A percentile compares a stretch with the other conserved stretches of the same genome.
These are phyloP conservation scores for Kuraishia piskuri DNA, from an alignment of 805 yeast species.

Conservation along the genomic window DNA sequence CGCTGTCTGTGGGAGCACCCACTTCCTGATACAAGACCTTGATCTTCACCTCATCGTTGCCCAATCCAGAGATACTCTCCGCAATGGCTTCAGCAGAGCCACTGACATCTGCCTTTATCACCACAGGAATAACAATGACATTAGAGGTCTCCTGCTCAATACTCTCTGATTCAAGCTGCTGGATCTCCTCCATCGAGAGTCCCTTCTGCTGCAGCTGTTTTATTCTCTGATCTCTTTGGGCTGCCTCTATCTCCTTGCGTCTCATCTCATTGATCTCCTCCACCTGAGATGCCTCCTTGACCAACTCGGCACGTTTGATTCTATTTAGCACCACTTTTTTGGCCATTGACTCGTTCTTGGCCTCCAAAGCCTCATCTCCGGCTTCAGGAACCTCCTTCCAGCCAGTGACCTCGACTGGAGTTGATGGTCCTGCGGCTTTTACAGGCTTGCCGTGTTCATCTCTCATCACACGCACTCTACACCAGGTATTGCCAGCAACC, in stretches of 20 bases:
- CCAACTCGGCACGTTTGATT: conserved; percentile 37
- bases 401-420: conserved; percentile 86
- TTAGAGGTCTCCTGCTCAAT: conserved; percentile 19
- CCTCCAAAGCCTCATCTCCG: conserved; percentile 78
- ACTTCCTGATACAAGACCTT: conserved; percentile 67
- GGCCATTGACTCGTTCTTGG: conserved; percentile 64
- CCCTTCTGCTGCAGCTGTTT: conserved; percentile 58
- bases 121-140: conserved; percentile 41
- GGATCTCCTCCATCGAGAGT: conserved; percentile 38
- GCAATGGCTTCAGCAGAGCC: conserved; percentile 93
- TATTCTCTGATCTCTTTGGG: conserved; percentile 41
- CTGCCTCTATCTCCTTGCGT: conserved; percentile 41
- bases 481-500: conserved; percentile 82
- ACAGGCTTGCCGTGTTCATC: conserved; percentile 64
- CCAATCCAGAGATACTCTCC: conserved; percentile 74
- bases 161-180: conserved; percentile 22
- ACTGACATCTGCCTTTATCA: conserved; percentile 84
- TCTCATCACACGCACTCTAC: conserved; percentile 71
- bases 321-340: conserved; percentile 68
- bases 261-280: conserved; percentile 65
- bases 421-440: conserved; percentile 70
- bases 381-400: conserved; percentile 93
- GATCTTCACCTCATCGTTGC: conserved; percentile 76
- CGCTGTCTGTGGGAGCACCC: conserved; percentile 65
- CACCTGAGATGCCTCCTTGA: conserved; percentile 55